Evolutionary conservation across 208 protist genomes (phyloP).

Genomic region (Angomonas desouzai): DNA sequence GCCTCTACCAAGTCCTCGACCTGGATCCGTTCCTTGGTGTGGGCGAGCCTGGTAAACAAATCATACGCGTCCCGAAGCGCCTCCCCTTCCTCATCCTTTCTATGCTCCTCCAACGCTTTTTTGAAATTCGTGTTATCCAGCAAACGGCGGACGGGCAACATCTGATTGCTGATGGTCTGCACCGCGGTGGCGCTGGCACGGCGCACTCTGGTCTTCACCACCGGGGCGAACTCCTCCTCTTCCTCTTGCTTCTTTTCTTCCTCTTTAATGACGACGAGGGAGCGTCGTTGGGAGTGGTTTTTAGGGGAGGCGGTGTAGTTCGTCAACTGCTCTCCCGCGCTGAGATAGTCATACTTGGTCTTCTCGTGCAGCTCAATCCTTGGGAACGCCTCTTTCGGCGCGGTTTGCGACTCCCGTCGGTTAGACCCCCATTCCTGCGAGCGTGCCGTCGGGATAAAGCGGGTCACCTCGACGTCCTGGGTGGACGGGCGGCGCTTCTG

Average conservation of each 20-base stretch:
- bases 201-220: conserved; percentile 6
- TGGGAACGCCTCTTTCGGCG: conserved; percentile 31
- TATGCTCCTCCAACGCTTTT: neutral
- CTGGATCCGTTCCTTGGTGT: conserved; percentile 33
- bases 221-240: conserved; percentile 2
- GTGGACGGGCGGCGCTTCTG: conserved; percentile 15
- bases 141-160: conserved; percentile 9
- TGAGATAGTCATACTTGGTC: conserved; percentile 31
- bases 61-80: conserved; percentile 11
- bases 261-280: neutral
- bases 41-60: conserved; percentile 45
- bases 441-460: conserved; percentile 13
- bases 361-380: conserved; percentile 23
- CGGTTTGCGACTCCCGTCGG: neutral
- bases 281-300: neutral
- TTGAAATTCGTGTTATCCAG: conserved; percentile 25
- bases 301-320: neutral
- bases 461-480: conserved; percentile 16
- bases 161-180: neutral
- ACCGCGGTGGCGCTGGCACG: neutral
- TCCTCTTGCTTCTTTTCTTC: neutral
- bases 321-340: conserved; percentile 11
- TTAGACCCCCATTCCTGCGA: conserved; percentile 32
- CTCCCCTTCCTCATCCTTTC: conserved; percentile 6
- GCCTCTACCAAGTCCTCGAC: conserved; percentile 53